These are phyloP conservation scores for Vigna radiata DNA, from an alignment of 306 rosid genomes.

Conservation along the genomic window DNA sequence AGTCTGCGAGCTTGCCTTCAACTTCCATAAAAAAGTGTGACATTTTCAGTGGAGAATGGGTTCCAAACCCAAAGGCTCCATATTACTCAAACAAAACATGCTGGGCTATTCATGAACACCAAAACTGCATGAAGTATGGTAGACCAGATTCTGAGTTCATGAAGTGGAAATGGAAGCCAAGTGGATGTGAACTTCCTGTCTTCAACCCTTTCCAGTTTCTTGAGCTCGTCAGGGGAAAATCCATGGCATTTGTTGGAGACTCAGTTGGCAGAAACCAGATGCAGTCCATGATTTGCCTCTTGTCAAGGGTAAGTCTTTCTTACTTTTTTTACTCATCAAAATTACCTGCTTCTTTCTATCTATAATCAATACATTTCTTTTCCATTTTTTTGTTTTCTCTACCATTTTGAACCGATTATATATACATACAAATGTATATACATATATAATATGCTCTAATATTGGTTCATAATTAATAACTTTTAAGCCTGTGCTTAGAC, in stretches of 20 bases:
- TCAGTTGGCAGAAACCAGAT: slow-evolving; percentile 96
- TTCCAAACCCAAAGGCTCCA: slow-evolving; percentile 80
- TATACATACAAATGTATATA: too few relatives aligned
- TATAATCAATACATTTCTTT: neutral
- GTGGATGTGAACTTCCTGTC: slow-evolving; percentile 73
- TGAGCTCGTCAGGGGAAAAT: slow-evolving; percentile 73
- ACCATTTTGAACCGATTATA: neutral
- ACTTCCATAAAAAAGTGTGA: slow-evolving; percentile 61
- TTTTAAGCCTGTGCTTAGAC: neutral
- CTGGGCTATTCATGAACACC: slow-evolving; percentile 92
- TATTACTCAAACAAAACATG: slow-evolving; percentile 78
- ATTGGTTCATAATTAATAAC: neutral
- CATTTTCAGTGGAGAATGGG: slow-evolving; percentile 83
- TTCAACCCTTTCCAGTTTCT: slow-evolving; percentile 85
- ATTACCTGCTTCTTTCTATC: neutral
- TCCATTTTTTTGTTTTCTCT: neutral
- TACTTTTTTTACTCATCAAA: neutral
- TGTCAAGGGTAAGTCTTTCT: slow-evolving; percentile 51
- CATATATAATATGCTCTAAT: neutral
- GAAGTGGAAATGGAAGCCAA: slow-evolving; percentile 94
- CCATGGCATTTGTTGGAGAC: slow-evolving; percentile 93
- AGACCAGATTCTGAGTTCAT: slow-evolving; percentile 77
- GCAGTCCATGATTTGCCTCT: slow-evolving; percentile 78
- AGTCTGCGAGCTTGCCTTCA: slow-evolving; percentile 46
- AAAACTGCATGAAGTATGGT: slow-evolving; percentile 87